Percentiles rank a stretch among this genome's conserved stretches.
phyloP scores from a whole-genome alignment of 2,329 filamentous ascomycete species.

The Coleophoma crateriformis region DNA sequence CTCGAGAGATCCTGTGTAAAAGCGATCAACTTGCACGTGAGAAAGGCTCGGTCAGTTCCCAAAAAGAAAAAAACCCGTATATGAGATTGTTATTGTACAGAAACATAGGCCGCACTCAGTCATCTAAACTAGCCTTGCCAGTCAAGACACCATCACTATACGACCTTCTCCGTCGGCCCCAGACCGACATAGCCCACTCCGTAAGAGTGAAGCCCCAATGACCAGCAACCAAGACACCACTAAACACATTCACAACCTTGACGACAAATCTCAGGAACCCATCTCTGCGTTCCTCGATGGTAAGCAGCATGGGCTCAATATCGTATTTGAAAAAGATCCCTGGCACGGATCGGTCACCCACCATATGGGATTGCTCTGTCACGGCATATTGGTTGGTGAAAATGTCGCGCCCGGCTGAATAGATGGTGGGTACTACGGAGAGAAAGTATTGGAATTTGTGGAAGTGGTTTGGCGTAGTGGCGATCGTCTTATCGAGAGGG shows the following conservation, averaged over 20 bases:
- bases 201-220: slow-evolving; percentile 87
- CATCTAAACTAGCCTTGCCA: slow-evolving; percentile 14
- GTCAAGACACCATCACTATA: slow-evolving; percentile 29
- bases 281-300: slow-evolving; percentile 76
- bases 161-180: slow-evolving; percentile 32
- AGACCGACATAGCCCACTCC: slow-evolving; percentile 62
- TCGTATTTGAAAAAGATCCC: slow-evolving; percentile 99
- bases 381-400: slow-evolving; percentile 98
- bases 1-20: too few relatives aligned
- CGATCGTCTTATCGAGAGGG: slow-evolving; percentile 87
- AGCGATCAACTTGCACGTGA: too few relatives aligned
- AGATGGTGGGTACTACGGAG: slow-evolving; percentile 89
- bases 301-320: slow-evolving; percentile 89
- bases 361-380: slow-evolving; percentile 73
- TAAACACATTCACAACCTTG: slow-evolving; percentile 84
- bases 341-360: slow-evolving; percentile 68
- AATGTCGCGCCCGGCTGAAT: slow-evolving; percentile 69
- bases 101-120: too few relatives aligned
- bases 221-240: slow-evolving; percentile 85
- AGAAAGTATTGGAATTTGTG: slow-evolving; percentile 98
- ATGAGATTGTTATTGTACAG: too few relatives aligned
- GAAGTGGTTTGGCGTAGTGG: slow-evolving; percentile 70
- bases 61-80: too few relatives aligned
- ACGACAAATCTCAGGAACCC: slow-evolving; percentile 70
- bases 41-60: too few relatives aligned